A percentile compares a stretch with the other conserved stretches of the same genome.
Evolutionary conservation across 192 early-diverging fungal species (phyloP).

Genomic region (Podila horticola): DNA sequence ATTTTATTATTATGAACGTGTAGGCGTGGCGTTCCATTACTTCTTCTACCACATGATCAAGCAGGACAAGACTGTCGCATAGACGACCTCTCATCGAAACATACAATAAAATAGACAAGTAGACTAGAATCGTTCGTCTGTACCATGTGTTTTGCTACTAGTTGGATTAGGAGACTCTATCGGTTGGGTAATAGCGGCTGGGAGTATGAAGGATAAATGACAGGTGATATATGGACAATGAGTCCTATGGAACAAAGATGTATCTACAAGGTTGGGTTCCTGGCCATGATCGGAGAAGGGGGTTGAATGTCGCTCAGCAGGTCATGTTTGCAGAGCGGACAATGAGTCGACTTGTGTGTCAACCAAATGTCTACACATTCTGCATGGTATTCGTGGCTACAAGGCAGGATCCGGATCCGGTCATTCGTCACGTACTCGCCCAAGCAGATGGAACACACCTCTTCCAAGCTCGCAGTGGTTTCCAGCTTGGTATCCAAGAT

Average conservation of each 20-base stretch:
- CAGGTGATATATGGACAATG: no score
- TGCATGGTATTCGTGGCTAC: slow-evolving; percentile 44
- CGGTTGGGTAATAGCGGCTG: no score
- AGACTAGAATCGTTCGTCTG: neutral
- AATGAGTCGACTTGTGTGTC: slow-evolving; percentile 34
- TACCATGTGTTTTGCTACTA: no score
- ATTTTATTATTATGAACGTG: neutral
- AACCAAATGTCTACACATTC: slow-evolving; percentile 55
- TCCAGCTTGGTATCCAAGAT: neutral
- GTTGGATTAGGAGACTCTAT: no score
- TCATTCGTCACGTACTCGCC: slow-evolving; percentile 28
- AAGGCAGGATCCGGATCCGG: slow-evolving; percentile 28
- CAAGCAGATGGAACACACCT: slow-evolving; percentile 45
- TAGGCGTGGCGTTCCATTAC: slow-evolving; percentile 82
- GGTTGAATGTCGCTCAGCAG: slow-evolving; percentile 15
- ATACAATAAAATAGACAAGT: neutral
- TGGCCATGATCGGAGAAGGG: neutral
- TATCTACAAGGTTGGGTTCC: neutral
- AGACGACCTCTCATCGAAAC: no score
- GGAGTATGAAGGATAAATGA: no score
- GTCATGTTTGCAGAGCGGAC: slow-evolving; percentile 53
- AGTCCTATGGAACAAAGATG: neutral
- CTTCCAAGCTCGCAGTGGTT: neutral
- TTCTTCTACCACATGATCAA: slow-evolving; percentile 79
- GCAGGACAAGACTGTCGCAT: slow-evolving; percentile 14